Conservation (phyloP, 495 filamentous ascomycete species). For the Durotheca rogersii region DNA sequence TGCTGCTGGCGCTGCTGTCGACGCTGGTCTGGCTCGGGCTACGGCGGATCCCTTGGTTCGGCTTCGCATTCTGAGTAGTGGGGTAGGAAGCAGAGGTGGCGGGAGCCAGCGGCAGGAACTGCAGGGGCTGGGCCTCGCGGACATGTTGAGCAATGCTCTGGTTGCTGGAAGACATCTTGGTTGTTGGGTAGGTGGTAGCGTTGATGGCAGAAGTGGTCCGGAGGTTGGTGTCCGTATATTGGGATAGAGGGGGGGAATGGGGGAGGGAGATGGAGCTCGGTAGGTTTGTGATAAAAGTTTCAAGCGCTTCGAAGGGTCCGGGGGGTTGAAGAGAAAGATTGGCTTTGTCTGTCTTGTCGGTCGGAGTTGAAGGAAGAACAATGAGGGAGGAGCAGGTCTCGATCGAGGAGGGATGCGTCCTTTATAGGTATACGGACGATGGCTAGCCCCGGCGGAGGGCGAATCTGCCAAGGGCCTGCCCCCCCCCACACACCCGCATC, state of each 20-base stretch:
- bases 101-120: constrained; percentile 49
- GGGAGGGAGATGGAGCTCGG: constrained; percentile 7
- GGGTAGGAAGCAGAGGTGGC: constrained; percentile 48
- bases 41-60: constrained; percentile 24
- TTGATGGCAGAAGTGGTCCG: constrained; percentile 2
- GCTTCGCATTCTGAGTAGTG: constrained; percentile 34
- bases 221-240: too few species aligned
- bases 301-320: constrained; percentile 6
- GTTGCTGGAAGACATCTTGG: constrained; percentile 30
- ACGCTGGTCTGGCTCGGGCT: constrained; percentile 35
- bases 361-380: constrained; percentile 19
- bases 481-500: constrained; percentile 17
- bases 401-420: constrained; percentile 22
- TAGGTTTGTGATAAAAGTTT: constrained; percentile 10
- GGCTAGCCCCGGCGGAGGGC: constrained; percentile 1
- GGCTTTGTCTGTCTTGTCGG: constrained; percentile 17
- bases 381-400: constrained; percentile 2
- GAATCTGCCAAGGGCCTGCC: constrained; percentile 21
- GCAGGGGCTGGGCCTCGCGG: constrained; percentile 33
- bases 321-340: constrained; percentile 6
- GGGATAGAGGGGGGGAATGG: too few species aligned
- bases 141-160: constrained; percentile 20
- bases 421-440: constrained; percentile 4
- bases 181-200: neutral
- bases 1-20: constrained; percentile 16